Evolutionary conservation across 1,284 basidiomycete genomes (phyloP).

Genomic region (Ustilago cynodontis): DNA sequence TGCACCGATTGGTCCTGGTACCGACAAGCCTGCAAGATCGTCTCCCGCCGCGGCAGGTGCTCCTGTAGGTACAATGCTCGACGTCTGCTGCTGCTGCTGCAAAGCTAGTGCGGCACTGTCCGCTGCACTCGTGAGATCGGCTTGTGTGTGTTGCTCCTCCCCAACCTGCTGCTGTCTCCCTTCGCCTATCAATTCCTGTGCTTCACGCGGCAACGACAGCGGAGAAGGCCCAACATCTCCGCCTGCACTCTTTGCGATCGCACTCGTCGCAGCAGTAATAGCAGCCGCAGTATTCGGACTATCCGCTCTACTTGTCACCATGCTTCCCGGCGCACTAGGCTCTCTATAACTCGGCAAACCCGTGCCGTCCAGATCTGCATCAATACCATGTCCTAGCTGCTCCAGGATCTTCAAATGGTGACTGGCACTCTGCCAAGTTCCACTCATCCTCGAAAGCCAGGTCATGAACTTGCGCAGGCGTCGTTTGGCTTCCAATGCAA

Average conservation of each 20-base stretch:
- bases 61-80: background rate
- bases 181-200: constrained; percentile 5
- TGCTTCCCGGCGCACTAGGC: constrained; percentile 12
- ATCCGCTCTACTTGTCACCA: constrained; percentile 20
- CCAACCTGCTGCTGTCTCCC: background rate
- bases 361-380: constrained; percentile 52
- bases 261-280: background rate
- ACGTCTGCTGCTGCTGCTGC: background rate
- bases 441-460: constrained; percentile 50
- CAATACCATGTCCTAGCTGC: constrained; percentile 48
- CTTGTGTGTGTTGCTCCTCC: background rate
- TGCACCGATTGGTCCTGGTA: constrained; percentile 46
- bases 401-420: constrained; percentile 56
- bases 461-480: constrained; percentile 51
- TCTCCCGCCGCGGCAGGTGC: constrained; percentile 7
- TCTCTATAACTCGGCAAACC: constrained; percentile 39
- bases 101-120: background rate
- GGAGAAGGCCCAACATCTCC: constrained; percentile 9
- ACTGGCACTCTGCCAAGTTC: constrained; percentile 42
- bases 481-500: constrained; percentile 50
- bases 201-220: constrained; percentile 13
- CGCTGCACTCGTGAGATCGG: background rate
- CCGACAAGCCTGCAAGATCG: constrained; percentile 16
- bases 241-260: constrained; percentile 9
- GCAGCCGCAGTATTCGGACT: constrained; percentile 25